Evolutionary conservation across 148 eudicot species (phyloP).

Genomic region (Chenopodium formosanum): DNA sequence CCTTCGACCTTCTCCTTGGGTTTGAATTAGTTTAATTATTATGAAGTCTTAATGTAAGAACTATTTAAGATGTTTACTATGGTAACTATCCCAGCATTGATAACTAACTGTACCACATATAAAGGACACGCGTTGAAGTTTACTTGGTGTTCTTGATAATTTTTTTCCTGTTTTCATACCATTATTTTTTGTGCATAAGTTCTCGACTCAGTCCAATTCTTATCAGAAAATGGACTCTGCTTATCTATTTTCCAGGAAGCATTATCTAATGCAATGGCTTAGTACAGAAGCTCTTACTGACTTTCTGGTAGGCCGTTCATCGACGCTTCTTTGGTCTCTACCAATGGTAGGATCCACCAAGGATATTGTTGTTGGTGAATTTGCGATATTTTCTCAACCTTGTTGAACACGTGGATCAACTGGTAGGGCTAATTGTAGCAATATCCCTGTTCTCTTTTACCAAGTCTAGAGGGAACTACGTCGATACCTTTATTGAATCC

Average conservation of each 20-base stretch:
- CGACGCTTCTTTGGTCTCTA: background rate
- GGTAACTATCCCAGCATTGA: conserved; percentile 24
- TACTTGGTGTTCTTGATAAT: background rate
- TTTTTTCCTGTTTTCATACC: background rate
- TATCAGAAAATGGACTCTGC: background rate
- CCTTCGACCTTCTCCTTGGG: conserved; percentile 54
- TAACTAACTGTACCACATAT: conserved; percentile 26
- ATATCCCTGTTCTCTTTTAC: background rate
- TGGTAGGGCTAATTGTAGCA: background rate
- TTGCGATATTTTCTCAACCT: background rate
- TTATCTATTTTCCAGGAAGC: background rate
- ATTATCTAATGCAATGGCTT: background rate
- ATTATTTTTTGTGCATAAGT: background rate
- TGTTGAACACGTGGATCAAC: background rate
- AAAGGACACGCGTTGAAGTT: conserved; percentile 11
- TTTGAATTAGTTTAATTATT: conserved; percentile 21
- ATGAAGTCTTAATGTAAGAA: conserved; percentile 31
- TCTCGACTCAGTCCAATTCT: background rate
- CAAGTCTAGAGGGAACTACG: background rate
- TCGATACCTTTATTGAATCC: background rate
- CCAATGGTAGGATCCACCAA: background rate
- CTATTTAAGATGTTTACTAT: conserved; percentile 11
- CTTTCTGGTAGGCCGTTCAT: background rate
- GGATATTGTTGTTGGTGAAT: background rate
- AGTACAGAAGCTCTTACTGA: background rate